Conservation (phyloP, 2,329 filamentous ascomycete genomes). For the Penicillium sumatraense region DNA sequence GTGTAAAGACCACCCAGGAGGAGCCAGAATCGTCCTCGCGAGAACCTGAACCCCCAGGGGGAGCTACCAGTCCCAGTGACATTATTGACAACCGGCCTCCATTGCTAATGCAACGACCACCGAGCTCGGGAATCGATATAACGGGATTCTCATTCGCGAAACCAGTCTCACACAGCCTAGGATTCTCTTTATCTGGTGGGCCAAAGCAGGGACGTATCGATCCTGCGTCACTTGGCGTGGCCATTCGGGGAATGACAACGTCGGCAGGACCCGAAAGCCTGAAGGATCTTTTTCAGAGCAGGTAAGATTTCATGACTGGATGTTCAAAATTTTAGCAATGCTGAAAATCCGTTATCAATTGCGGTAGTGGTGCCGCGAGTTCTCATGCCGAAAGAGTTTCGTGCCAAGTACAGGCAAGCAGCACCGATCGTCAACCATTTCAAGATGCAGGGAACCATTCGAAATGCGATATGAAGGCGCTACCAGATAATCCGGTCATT, state of each 20-base stretch:
- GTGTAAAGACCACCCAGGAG: not conserved
- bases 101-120: constrained; percentile 37
- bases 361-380: not conserved
- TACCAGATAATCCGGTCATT: too few species aligned
- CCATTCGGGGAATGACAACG: not conserved
- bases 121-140: constrained; percentile 34
- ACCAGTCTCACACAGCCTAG: constrained; percentile 29
- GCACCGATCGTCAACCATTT: not conserved
- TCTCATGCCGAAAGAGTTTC: not conserved
- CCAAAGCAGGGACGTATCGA: constrained; percentile 10
- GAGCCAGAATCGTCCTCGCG: not conserved
- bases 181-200: constrained; percentile 27
- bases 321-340: not conserved
- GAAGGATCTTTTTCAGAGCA: too few species aligned
- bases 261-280: not conserved
- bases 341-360: not conserved
- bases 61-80: not conserved
- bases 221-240: not conserved
- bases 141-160: constrained; percentile 40
- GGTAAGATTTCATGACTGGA: too few species aligned
- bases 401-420: not conserved
- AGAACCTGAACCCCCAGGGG: not conserved
- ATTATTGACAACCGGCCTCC: constrained; percentile 10
- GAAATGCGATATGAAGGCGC: not conserved
- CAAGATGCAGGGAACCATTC: not conserved